Conservation (phyloP, 83 land plant genomes). For the Picea abies region DNA sequence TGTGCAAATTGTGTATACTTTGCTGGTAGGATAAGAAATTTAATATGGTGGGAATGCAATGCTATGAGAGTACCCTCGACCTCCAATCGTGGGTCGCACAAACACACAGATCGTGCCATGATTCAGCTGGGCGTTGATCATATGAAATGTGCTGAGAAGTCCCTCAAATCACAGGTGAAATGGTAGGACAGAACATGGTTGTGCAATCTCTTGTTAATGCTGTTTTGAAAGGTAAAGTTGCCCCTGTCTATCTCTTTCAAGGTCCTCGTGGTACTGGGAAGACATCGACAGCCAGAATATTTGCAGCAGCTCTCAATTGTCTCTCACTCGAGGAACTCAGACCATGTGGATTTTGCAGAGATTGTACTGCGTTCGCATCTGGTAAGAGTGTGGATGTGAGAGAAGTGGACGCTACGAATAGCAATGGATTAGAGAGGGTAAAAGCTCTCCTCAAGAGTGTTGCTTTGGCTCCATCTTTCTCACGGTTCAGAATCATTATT, state of each 20-base stretch:
- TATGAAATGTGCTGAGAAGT: no score
- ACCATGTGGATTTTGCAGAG: constrained; percentile 85
- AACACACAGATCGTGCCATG: no score
- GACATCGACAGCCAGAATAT: constrained; percentile 78
- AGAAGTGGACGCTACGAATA: constrained; percentile 77
- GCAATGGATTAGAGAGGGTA: constrained; percentile 53
- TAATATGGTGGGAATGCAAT: no score
- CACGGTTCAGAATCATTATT: constrained; percentile 64
- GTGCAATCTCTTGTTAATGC: constrained; percentile 71
- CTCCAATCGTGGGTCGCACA: no score
- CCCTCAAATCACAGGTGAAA: no score
- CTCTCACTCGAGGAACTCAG: constrained; percentile 46
- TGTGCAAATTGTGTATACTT: no score
- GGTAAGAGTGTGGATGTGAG: constrained; percentile 47
- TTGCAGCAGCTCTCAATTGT: constrained; percentile 87
- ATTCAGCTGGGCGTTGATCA: no score
- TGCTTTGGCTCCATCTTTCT: constrained; percentile 23
- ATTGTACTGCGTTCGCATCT: constrained; percentile 51
- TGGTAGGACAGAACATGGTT: constrained; percentile 76
- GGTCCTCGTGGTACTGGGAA: constrained; percentile 98
- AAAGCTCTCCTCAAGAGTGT: constrained; percentile 43
- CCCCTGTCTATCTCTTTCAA: constrained; percentile 84
- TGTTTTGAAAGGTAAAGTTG: constrained; percentile 56
- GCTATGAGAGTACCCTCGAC: no score
- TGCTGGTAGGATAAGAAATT: no score